Percentiles rank a stretch among this genome's conserved stretches.
These are phyloP conservation scores for Endoconidiophora polonica DNA, from an alignment of 2,329 filamentous ascomycete genomes.

Conservation along the genomic window DNA sequence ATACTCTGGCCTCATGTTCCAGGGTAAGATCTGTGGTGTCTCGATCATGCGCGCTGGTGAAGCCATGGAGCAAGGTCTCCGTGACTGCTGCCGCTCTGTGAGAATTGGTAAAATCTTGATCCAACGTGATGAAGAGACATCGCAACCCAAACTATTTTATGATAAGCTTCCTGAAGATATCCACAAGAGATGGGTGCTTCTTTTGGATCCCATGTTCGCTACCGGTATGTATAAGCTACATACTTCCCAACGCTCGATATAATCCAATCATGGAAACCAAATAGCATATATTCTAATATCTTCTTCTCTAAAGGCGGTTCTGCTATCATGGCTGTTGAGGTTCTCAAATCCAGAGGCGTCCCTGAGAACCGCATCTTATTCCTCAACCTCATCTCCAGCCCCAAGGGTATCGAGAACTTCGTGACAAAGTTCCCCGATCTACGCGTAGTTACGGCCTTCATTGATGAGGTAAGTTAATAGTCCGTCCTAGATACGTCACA, in stretches of 20 bases:
- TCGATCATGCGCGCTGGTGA: conserved; percentile 97
- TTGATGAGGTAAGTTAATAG: conserved; percentile 50
- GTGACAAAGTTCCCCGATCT: conserved; percentile 76
- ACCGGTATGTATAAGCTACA: conserved; percentile 46
- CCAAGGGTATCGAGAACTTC: conserved; percentile 79
- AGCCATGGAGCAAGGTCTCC: conserved; percentile 92
- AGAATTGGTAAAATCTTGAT: conserved; percentile 97
- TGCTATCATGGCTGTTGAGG: conserved; percentile 91
- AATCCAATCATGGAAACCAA: neutral
- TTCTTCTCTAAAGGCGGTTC: conserved; percentile 51
- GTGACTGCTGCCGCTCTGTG: conserved; percentile 95
- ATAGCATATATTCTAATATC: neutral
- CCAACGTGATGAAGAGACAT: conserved; percentile 89
- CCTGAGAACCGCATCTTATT: conserved; percentile 92
- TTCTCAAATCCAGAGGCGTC: conserved; percentile 76
- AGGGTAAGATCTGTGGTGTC: conserved; percentile 96
- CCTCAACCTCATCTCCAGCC: conserved; percentile 93
- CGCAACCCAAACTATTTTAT: conserved; percentile 85
- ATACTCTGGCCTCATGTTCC: conserved; percentile 84
- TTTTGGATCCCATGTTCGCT: conserved; percentile 98
- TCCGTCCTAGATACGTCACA: neutral
- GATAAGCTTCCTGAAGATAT: conserved; percentile 96
- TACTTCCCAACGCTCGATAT: neutral
- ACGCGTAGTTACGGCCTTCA: conserved; percentile 85
- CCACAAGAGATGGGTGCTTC: conserved; percentile 74